A percentile compares a stretch with the other conserved stretches of the same genome.
Conservation (phyloP, 73 alveolate species). For the Stentor coeruleus region DNA sequence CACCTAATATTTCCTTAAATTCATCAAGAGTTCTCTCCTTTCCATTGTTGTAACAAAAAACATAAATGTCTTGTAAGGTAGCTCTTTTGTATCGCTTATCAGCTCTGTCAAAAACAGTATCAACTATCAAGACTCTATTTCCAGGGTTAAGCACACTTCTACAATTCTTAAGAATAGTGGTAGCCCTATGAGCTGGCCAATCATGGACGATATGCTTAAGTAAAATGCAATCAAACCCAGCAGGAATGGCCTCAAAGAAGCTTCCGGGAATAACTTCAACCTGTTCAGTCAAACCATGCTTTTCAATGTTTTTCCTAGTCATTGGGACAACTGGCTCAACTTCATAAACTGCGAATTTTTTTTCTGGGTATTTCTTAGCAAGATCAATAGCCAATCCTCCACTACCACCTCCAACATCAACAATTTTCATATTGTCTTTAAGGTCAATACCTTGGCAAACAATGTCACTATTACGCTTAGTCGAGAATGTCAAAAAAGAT, state of each 20-base stretch:
- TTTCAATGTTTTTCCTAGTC: neutral
- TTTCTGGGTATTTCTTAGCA: neutral
- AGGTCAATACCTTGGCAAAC: neutral
- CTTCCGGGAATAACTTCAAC: neutral
- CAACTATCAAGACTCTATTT: neutral
- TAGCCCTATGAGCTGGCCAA: neutral
- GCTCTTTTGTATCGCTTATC: neutral
- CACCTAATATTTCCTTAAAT: neutral
- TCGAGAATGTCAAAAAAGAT: neutral
- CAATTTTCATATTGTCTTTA: neutral
- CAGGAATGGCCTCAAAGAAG: conserved; percentile 2
- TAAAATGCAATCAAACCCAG: neutral
- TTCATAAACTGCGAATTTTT: neutral
- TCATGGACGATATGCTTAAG: conserved; percentile 13
- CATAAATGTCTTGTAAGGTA: neutral
- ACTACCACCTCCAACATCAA: conserved; percentile 15
- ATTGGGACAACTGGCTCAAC: no score
- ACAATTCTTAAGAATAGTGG: neutral
- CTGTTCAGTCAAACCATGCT: neutral
- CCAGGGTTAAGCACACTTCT: neutral
- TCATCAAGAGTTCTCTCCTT: neutral
- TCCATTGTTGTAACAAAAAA: neutral
- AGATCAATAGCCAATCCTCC: neutral
- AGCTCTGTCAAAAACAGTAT: neutral
- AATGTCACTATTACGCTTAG: neutral